A percentile compares a stretch with the other conserved stretches of the same genome.
Evolutionary conservation across 768 basidiomycete genomes (phyloP).

Genomic region (Rhizopogon vulgaris): DNA sequence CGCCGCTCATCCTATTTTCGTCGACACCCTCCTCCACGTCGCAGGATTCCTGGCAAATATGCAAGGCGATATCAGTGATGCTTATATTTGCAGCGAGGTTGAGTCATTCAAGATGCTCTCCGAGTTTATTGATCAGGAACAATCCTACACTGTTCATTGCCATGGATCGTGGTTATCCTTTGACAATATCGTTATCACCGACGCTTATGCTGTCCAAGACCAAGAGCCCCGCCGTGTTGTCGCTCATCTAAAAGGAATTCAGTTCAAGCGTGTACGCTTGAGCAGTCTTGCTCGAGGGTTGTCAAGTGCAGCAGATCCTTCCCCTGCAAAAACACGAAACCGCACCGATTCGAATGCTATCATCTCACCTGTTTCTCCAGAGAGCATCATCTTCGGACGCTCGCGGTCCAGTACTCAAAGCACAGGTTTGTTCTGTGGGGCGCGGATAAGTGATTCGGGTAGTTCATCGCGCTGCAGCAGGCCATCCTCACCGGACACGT

Average conservation of each 20-base stretch:
- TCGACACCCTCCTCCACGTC: constrained; percentile 62
- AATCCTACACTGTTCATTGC: constrained; percentile 47
- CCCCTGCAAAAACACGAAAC: constrained; percentile 4
- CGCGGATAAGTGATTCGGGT: constrained; percentile 3
- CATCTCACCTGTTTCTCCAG: constrained; percentile 17
- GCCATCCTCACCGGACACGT: constrained; percentile 32
- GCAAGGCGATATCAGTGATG: constrained; percentile 42
- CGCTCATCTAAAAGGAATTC: constrained; percentile 50
- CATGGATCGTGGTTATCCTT: constrained; percentile 37
- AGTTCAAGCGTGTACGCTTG: constrained; percentile 52
- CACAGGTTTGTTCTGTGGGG: constrained; percentile 4
- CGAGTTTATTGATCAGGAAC: constrained; percentile 32
- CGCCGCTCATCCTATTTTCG: constrained; percentile 49
- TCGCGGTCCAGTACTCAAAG: constrained; percentile 22
- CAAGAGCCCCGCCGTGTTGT: constrained; percentile 36
- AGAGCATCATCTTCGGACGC: constrained; percentile 22
- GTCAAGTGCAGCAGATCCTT: constrained; percentile 24
- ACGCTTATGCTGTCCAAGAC: constrained; percentile 44
- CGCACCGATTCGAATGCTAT: constrained; percentile 25
- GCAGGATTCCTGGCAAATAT: constrained; percentile 68
- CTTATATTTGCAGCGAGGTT: constrained; percentile 58
- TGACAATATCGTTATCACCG: constrained; percentile 40
- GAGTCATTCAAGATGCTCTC: constrained; percentile 43
- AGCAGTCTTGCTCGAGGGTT: constrained; percentile 43
- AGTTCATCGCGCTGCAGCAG: constrained; percentile 10